Base-by-base conservation (phyloP, 306 rosid genomes). In the Vigna trinervia region DNA sequence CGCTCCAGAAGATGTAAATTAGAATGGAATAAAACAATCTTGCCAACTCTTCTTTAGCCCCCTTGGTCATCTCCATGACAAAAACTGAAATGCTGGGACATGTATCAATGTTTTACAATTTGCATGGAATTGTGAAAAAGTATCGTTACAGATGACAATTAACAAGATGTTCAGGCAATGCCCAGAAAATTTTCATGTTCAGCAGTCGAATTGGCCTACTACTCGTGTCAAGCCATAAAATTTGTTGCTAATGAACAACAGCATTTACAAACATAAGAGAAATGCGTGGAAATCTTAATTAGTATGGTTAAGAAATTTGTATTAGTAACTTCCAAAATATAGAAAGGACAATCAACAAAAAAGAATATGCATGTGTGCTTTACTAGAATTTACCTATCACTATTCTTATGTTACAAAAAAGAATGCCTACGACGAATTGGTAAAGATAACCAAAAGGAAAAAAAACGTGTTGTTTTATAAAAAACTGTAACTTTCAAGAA, bases 371-470 rank as follows among this genome's bases (percentile, higher is more conserved):
- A 73, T 58, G 78, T 54, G 73, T 54, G 73, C 52, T 11, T 83
- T 47, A 76, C 85, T 81, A 73, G 70, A 79, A 75, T 64, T 61
- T 73, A 65, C 56, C 84, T 78, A 45, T 45, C 68, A 22, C 71
- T 80, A 78, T 50, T 65, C 48, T 63, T 84, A 89, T 87, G 83
- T 74, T 84, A 78, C 85, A 73, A 19, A 23, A 89, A 86, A 82
- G 86, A 86, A 82, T 86, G 84, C 72, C 86, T 84, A 71, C 38
- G 71, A 78, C 82, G 51, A 71, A 85, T 64, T 51, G 64, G 78
- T 63, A 53, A 66, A 52, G 79, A 73, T 78, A 63, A 81, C 38
- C 78, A 67, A 73, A 4, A 20, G 71, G 77, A 39, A 80, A 68
- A 80, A 68, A 60, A 48, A 28, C n/a, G 6, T 54, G 53, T 74